Evolutionary conservation across 345 rosid genomes (phyloP), one percentile per base, ranked within the genome.

Genomic region (Salix purpurea): DNA sequence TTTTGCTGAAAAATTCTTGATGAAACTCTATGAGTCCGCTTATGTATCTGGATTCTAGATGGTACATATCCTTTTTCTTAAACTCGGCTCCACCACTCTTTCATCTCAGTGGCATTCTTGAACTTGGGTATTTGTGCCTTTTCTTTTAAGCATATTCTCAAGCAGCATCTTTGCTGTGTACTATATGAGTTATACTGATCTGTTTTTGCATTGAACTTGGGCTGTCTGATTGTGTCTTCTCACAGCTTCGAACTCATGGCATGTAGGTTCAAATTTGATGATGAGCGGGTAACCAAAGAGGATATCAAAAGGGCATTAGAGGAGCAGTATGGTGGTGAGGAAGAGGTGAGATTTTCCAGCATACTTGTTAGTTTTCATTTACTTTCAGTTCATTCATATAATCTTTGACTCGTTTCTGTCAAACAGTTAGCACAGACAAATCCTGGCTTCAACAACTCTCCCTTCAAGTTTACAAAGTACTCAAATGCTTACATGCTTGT

Each of bases 401-500:
- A 73, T 67, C 23, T 19, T 42, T 39, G 13, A 69, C 42, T 40
- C 40, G 5, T 19, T 56, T 68, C 62, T 64, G 69, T 85, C 36
- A 79, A 76, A 76, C 94, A 96, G 97, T 82, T 96, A 67, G 97
- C 92, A 5, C 97, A 91, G 79, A 86, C 90, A 52, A 96, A 92
- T 85, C 97, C 97, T 67, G 99, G 98, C 77, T 96, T 96, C 86
- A 94, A 94, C 85, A 94, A 90, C 83, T 85, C 92, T 70, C 95
- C 95, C 65, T 92, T 94, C 74, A 92, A 96, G 79, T 93, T 91
- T 84, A 92, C 98, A 52, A 93, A 96, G 76, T 89, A 92, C 76
- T 93, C 98, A 56, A 96, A 96, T 86, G 99, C 99, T n/a, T 96
- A 96, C 84, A 96, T 96, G 99, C 95, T 96, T 85, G 99, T 96